Evolutionary conservation across 352 stramenopile species (phyloP).

Genomic region (Phytophthora aleatoria): DNA sequence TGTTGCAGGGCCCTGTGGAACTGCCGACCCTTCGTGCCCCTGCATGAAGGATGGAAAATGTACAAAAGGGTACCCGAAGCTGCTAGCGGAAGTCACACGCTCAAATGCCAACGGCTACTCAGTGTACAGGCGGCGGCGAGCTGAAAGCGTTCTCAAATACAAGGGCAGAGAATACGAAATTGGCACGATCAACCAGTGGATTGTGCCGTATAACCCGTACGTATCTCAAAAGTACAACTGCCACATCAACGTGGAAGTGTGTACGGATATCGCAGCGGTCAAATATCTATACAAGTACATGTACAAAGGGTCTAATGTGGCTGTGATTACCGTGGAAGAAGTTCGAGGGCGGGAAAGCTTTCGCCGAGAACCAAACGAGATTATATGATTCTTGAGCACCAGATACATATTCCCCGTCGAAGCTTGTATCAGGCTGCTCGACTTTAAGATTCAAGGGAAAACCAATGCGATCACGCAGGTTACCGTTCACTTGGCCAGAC

Average conservation of each 20-base stretch:
- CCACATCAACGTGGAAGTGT: conserved; percentile 67
- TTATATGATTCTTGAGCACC: not conserved
- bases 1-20: not conserved
- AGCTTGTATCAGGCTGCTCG: not conserved
- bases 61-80: not conserved
- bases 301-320: conserved; percentile 53
- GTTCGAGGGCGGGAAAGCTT: too few species aligned
- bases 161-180: not conserved
- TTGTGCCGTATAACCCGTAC: conserved; percentile 2
- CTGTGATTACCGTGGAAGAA: conserved; percentile 20
- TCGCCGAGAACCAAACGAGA: not conserved
- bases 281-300: conserved; percentile 74
- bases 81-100: not conserved
- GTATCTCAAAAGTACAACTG: conserved; percentile 46
- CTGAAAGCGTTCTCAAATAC: not conserved
- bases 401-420: not conserved
- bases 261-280: conserved; percentile 30
- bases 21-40: not conserved
- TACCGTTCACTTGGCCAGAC: not conserved
- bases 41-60: conserved; percentile 4
- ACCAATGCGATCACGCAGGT: not conserved
- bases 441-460: not conserved
- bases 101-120: not conserved
- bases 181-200: not conserved
- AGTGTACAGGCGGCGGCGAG: not conserved